A percentile compares a stretch with the other conserved stretches of the same genome.
Conservation (phyloP, 2,329 filamentous ascomycete genomes). For the Colletotrichum orchidophilum region DNA sequence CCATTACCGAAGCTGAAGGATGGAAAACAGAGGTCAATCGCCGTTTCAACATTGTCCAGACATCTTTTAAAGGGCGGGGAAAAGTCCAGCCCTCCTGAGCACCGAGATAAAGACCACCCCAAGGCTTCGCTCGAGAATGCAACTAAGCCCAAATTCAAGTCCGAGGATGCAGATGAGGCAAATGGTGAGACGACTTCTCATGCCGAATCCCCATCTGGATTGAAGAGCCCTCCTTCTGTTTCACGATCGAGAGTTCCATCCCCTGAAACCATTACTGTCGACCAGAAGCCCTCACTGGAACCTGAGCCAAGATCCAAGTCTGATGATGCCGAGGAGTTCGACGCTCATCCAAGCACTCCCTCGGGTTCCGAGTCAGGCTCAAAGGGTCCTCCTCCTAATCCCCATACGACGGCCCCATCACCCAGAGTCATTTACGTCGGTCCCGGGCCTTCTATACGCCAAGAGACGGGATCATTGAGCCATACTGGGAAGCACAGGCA, state of each 20-base stretch:
- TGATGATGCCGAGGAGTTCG: neutral
- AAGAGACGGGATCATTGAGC: neutral
- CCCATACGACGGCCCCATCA: neutral
- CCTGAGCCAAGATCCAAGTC: neutral
- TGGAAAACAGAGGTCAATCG: neutral
- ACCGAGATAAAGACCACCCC: neutral
- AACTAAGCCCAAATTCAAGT: neutral
- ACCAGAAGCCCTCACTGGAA: neutral
- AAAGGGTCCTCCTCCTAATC: neutral
- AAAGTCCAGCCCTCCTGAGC: neutral
- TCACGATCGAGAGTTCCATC: neutral
- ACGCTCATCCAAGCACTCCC: neutral
- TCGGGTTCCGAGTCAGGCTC: neutral
- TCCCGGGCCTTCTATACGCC: neutral
- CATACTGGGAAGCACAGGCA: neutral
- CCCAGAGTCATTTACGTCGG: neutral
- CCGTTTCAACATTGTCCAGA: neutral
- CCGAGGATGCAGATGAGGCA: neutral
- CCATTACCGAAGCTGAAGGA: neutral
- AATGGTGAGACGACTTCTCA: neutral
- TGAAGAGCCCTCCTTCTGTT: neutral
- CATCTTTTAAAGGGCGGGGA: neutral
- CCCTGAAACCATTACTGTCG: neutral
- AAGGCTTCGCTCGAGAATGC: neutral
- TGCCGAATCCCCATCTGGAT: neutral